These are phyloP conservation scores for Fomitopsis serialis DNA, from an alignment of 768 basidiomycete species.

Conservation along the genomic window DNA sequence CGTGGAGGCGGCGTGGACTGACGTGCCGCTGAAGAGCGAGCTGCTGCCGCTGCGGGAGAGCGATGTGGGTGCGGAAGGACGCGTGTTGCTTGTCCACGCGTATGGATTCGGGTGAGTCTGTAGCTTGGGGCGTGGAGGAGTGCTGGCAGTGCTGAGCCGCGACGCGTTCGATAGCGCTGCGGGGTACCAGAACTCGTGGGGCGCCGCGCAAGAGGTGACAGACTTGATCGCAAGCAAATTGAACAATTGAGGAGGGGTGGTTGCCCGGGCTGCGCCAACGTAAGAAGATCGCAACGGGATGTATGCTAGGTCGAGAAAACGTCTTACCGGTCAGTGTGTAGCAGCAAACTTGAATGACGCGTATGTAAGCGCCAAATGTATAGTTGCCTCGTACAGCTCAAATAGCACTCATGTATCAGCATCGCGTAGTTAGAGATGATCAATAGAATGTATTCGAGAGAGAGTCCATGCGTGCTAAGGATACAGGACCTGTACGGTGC, in stretches of 20 bases:
- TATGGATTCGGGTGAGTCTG: conserved; percentile 52
- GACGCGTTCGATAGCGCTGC: conserved; percentile 15
- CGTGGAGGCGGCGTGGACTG: conserved; percentile 42
- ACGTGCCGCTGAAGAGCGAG: conserved; percentile 27
- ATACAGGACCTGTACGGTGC: no score
- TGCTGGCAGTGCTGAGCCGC: background rate
- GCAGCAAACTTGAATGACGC: no score
- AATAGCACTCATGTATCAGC: no score
- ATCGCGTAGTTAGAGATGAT: no score
- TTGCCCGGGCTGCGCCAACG: no score
- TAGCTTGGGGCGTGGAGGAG: background rate
- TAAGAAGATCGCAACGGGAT: no score
- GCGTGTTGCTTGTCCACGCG: conserved; percentile 44
- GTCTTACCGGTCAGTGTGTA: no score
- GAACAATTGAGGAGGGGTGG: background rate
- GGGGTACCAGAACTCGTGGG: conserved; percentile 26
- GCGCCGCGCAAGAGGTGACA: conserved; percentile 20
- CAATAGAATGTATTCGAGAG: no score
- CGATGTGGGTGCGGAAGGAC: conserved; percentile 15
- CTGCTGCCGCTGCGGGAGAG: conserved; percentile 14
- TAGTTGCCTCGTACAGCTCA: no score
- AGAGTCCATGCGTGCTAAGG: no score
- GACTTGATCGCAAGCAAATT: conserved; percentile 13
- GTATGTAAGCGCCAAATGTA: no score
- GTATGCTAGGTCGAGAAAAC: no score